Percentiles rank a stretch among this genome's conserved stretches.
These are phyloP conservation scores for Rosa chinensis DNA, from an alignment of 306 rosid genomes.

Conservation along the genomic window DNA sequence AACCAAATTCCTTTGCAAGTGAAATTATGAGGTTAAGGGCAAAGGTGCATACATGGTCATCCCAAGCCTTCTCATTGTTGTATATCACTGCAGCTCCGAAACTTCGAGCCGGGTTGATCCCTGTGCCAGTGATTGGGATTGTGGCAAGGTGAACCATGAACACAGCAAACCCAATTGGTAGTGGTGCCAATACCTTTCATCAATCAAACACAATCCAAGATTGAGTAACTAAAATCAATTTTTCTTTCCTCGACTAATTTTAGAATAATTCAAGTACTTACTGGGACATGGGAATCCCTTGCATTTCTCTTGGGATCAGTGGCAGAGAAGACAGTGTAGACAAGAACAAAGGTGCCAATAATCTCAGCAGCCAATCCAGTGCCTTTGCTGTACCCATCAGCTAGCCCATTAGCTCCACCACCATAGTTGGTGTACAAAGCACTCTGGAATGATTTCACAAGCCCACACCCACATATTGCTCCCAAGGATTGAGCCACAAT, in stretches of 20 bases:
- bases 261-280: constrained; percentile 2
- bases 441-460: constrained; percentile 42
- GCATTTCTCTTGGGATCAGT: constrained; percentile 51
- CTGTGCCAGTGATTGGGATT: constrained; percentile 53
- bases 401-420: constrained; percentile 44
- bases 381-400: constrained; percentile 31
- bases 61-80: constrained; percentile 32
- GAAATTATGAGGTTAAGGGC: not conserved
- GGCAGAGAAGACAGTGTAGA: constrained; percentile 54
- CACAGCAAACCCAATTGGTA: constrained; percentile 54
- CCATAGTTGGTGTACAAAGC: constrained; percentile 33
- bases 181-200: constrained; percentile 48
- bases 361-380: constrained; percentile 50
- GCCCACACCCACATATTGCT: constrained; percentile 46
- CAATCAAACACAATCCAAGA: not conserved
- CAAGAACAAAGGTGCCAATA: constrained; percentile 49
- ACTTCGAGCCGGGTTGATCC: constrained; percentile 51
- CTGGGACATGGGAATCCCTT: constrained; percentile 46
- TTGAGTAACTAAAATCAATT: not conserved
- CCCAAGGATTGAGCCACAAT: constrained; percentile 47
- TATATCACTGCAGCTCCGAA: constrained; percentile 46
- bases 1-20: not conserved
- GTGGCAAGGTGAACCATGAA: constrained; percentile 53
- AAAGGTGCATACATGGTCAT: constrained; percentile 32
- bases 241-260: not conserved